These are phyloP conservation scores for Blastobotrys illinoisensis DNA, from an alignment of 1,139 yeast genomes.

Conservation along the genomic window DNA sequence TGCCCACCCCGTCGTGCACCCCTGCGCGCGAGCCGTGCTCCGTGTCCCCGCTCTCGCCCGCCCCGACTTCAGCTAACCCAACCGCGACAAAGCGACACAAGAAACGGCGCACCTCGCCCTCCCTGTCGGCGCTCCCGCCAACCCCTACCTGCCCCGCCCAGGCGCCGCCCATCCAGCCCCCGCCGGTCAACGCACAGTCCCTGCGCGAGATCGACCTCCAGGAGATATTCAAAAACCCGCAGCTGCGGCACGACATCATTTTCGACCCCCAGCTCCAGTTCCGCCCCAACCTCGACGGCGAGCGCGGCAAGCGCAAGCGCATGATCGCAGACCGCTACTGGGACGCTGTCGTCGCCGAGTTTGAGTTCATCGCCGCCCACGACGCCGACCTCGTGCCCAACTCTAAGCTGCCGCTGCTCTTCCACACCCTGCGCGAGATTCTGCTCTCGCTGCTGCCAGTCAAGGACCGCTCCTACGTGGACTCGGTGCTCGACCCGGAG, in stretches of 20 bases:
- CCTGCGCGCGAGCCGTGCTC: not conserved
- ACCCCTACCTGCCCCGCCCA: slow-evolving; percentile 14
- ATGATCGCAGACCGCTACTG: slow-evolving; percentile 75
- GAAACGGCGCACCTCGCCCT: slow-evolving; percentile 4
- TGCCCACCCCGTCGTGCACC: slow-evolving; percentile 7
- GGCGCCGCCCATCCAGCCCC: slow-evolving; percentile 40
- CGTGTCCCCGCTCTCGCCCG: slow-evolving; percentile 5
- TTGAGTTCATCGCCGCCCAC: slow-evolving; percentile 25
- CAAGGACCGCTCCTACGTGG: slow-evolving; percentile 64
- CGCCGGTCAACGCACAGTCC: slow-evolving; percentile 82
- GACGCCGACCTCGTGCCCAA: slow-evolving; percentile 11
- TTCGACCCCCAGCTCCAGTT: slow-evolving; percentile 92
- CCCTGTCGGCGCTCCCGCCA: slow-evolving; percentile 8
- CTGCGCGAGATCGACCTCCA: slow-evolving; percentile 82
- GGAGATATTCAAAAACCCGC: slow-evolving; percentile 88
- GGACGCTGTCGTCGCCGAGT: slow-evolving; percentile 67
- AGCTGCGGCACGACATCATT: slow-evolving; percentile 83
- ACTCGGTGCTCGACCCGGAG: slow-evolving; percentile 73
- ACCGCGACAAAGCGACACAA: slow-evolving; percentile 12
- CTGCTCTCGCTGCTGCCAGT: slow-evolving; percentile 70
- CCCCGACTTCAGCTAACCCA: slow-evolving; percentile 10
- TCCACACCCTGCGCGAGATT: slow-evolving; percentile 72
- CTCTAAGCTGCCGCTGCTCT: slow-evolving; percentile 58
- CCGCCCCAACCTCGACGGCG: slow-evolving; percentile 88
- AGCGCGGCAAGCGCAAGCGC: slow-evolving; percentile 76